These are phyloP conservation scores for Lodderomyces margitis DNA, from an alignment of 1,139 yeast genomes.

Conservation along the genomic window DNA sequence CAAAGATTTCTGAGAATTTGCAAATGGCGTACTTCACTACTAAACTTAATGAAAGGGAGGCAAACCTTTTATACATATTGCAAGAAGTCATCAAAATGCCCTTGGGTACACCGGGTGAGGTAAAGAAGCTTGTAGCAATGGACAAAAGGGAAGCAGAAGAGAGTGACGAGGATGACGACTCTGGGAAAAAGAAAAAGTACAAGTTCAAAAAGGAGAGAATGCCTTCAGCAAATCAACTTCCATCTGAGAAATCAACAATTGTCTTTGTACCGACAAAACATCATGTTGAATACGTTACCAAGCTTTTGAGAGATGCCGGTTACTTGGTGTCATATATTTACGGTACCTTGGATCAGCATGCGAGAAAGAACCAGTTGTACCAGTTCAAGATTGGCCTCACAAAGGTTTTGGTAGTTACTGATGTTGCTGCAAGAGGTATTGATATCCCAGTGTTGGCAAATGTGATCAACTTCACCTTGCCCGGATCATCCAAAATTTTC, in stretches of 20 bases:
- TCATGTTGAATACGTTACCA: constrained; percentile 88
- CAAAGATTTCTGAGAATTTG: constrained; percentile 83
- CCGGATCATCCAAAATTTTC: constrained; percentile 89
- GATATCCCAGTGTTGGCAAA: constrained; percentile 96
- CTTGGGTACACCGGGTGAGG: constrained; percentile 63
- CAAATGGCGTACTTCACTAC: constrained; percentile 87
- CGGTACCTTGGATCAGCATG: constrained; percentile 93
- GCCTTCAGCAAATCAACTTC: constrained; percentile 79
- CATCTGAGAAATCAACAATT: constrained; percentile 83
- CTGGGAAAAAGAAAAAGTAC: constrained; percentile 29
- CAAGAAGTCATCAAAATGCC: constrained; percentile 89
- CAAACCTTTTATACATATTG: constrained; percentile 68
- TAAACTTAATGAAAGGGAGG: constrained; percentile 86
- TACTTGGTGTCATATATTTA: constrained; percentile 86
- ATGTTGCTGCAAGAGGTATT: constrained; percentile 99
- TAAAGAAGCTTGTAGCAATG: constrained; percentile 49
- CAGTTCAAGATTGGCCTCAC: constrained; percentile 85
- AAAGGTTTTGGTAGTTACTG: constrained; percentile 86
- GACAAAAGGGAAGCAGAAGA: constrained; percentile 44
- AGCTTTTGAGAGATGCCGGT: constrained; percentile 70
- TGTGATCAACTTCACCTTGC: constrained; percentile 86
- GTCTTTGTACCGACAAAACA: constrained; percentile 96
- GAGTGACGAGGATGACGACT: constrained; percentile 39
- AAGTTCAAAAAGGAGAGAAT: constrained; percentile 54
- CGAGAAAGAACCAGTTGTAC: constrained; percentile 84